Conservation (phyloP, 2,329 filamentous ascomycete genomes). For the Aspergillus intermedius region DNA sequence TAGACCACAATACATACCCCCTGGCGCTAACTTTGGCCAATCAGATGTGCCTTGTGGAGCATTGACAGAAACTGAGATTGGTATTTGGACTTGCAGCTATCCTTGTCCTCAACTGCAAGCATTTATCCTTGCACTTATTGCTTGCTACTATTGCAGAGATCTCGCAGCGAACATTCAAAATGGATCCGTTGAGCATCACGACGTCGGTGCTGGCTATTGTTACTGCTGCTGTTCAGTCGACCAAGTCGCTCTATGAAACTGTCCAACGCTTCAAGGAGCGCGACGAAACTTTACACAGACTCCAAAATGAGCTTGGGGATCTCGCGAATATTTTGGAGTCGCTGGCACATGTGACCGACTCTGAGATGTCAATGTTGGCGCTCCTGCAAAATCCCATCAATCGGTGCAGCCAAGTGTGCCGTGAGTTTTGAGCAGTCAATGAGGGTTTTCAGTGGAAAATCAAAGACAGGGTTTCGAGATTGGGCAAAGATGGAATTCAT, state of each 20-base stretch:
- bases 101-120: not conserved
- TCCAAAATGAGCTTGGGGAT: slow-evolving; percentile 29
- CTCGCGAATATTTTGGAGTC: slow-evolving; percentile 27
- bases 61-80: not conserved
- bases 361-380: slow-evolving; percentile 13
- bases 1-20: not conserved
- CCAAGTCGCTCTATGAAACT: slow-evolving; percentile 26
- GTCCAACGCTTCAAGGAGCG: slow-evolving; percentile 30
- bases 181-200: slow-evolving; percentile 31
- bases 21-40: not conserved
- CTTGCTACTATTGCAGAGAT: not conserved
- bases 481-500: slow-evolving; percentile 40
- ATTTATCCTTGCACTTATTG: not conserved
- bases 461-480: slow-evolving; percentile 31
- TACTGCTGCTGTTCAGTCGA: slow-evolving; percentile 30
- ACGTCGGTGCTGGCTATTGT: slow-evolving; percentile 27
- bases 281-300: slow-evolving; percentile 28
- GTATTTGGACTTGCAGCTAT: not conserved
- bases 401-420: slow-evolving; percentile 32
- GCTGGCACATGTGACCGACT: slow-evolving; percentile 18
- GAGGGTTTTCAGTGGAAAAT: slow-evolving; percentile 28
- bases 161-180: slow-evolving; percentile 5
- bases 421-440: slow-evolving; percentile 33
- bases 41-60: not conserved
- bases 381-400: slow-evolving; percentile 32